Evolutionary conservation across 371 early-diverging fungal genomes (phyloP).

Genomic region (Saksenaea oblongispora): DNA sequence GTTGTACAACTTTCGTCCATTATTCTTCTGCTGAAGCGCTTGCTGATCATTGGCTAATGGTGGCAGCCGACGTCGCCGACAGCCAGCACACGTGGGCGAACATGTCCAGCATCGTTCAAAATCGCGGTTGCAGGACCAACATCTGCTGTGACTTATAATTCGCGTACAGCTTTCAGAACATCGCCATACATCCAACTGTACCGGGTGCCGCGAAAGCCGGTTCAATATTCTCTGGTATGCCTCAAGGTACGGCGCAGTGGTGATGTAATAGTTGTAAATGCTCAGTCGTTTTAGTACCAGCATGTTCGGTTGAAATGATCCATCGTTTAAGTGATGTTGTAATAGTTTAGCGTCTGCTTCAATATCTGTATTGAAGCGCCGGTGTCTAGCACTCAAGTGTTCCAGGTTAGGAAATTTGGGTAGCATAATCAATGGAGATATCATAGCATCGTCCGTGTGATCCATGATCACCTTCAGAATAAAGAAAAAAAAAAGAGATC

Average conservation of each 20-base stretch:
- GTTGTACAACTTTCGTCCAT: background rate
- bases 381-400: slow-evolving; percentile 30
- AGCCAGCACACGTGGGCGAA: slow-evolving; percentile 27
- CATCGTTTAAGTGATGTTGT: slow-evolving; percentile 34
- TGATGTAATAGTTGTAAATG: slow-evolving; percentile 43
- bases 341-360: slow-evolving; percentile 42
- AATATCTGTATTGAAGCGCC: slow-evolving; percentile 37
- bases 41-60: slow-evolving; percentile 40
- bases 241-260: slow-evolving; percentile 27
- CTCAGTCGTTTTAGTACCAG: slow-evolving; percentile 29
- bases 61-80: slow-evolving; percentile 31
- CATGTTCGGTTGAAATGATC: slow-evolving; percentile 18
- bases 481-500: background rate
- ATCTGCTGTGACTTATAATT: slow-evolving; percentile 5
- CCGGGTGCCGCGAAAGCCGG: slow-evolving; percentile 28
- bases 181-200: slow-evolving; percentile 38
- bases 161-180: slow-evolving; percentile 15
- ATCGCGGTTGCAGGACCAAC: slow-evolving; percentile 34
- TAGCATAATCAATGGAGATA: slow-evolving; percentile 47
- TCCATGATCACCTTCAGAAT: slow-evolving; percentile 40
- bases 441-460: slow-evolving; percentile 35
- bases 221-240: slow-evolving; percentile 37
- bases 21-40: slow-evolving; percentile 4
- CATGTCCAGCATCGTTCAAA: slow-evolving; percentile 36
- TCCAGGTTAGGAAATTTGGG: slow-evolving; percentile 44